Conservation (phyloP, 2,329 filamentous ascomycete genomes). For the Coniella vitis region DNA sequence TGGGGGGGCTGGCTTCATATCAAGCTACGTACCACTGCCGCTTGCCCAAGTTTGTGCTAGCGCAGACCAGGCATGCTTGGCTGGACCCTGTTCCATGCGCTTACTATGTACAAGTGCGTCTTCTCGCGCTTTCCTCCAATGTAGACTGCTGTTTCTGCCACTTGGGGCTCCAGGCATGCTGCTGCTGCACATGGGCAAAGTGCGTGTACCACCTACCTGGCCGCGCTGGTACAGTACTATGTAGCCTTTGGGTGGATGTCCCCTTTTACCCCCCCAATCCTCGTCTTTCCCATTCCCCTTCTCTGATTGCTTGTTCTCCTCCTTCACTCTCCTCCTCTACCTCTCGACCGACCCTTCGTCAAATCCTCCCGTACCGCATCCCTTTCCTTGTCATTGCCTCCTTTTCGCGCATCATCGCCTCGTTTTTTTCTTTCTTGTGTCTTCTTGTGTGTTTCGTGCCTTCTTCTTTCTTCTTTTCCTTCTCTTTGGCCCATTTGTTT, state of each 20-base stretch:
- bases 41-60: background rate
- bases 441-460: slow-evolving; percentile 1
- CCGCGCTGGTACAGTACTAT: background rate
- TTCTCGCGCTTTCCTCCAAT: slow-evolving; percentile 1
- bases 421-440: background rate
- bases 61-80: background rate
- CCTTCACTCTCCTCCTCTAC: background rate
- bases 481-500: slow-evolving; percentile 2
- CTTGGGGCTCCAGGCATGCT: background rate
- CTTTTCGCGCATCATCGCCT: slow-evolving; percentile 12
- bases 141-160: background rate
- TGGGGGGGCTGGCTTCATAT: too few species aligned
- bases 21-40: too few species aligned
- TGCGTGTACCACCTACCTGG: background rate
- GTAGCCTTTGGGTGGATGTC: background rate
- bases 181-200: background rate
- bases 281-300: background rate
- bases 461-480: slow-evolving; percentile 10
- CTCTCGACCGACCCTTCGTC: slow-evolving; percentile 3
- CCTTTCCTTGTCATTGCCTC: slow-evolving; percentile 2
- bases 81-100: slow-evolving; percentile 2
- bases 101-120: background rate
- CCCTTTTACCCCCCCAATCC: slow-evolving; percentile 11
- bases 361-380: slow-evolving; percentile 5
- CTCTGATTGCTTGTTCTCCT: background rate